phyloP scores from a whole-genome alignment of 495 filamentous ascomycete species.

The Annulohypoxylon moriforme region DNA sequence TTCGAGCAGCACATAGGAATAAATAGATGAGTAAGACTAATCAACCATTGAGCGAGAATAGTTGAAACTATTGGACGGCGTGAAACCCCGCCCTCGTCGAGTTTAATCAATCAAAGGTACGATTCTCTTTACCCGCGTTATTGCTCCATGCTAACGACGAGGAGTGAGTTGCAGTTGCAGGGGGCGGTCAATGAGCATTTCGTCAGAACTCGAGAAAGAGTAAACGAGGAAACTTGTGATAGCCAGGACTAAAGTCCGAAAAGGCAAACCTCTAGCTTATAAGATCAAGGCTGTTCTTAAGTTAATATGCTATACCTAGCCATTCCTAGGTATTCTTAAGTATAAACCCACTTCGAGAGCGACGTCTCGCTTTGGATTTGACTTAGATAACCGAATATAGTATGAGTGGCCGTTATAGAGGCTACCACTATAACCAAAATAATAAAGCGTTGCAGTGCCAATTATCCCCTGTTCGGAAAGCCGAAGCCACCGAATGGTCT shows the following conservation, averaged over 20 bases:
- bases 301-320: constrained; percentile 1
- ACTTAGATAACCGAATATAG: constrained; percentile 9
- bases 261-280: constrained; percentile 9
- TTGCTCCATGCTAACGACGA: constrained; percentile 9
- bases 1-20: constrained; percentile 3
- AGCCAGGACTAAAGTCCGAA: constrained; percentile 4
- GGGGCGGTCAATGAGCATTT: background rate
- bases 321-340: background rate
- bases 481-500: constrained; percentile 12
- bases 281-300: constrained; percentile 3
- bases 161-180: background rate
- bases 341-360: constrained; percentile 22
- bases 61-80: background rate
- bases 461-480: constrained; percentile 19
- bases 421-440: constrained; percentile 11
- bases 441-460: constrained; percentile 6
- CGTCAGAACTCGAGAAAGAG: too few relatives aligned
- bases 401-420: constrained; percentile 6
- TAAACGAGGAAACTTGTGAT: background rate
- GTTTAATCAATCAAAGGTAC: constrained; percentile 15
- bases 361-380: constrained; percentile 16
- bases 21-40: constrained; percentile 9
- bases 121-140: constrained; percentile 20
- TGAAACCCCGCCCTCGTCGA: constrained; percentile 12
- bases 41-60: background rate